Percentiles rank a stretch among this genome's conserved stretches.
These are phyloP conservation scores for Iberis pinnata DNA, from an alignment of 345 rosid species.

Conservation along the genomic window DNA sequence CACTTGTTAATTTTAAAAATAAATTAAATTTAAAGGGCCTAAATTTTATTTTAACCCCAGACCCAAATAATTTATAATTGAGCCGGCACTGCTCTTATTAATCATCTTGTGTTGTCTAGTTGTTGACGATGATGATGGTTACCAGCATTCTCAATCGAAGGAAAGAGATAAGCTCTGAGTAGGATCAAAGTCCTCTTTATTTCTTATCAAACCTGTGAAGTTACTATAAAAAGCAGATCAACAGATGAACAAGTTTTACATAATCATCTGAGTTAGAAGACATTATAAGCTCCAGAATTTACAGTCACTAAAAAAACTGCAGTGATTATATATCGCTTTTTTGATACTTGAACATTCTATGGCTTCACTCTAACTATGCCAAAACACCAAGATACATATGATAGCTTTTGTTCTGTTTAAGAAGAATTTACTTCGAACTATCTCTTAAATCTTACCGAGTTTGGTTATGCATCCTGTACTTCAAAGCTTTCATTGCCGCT, in stretches of 20 bases:
- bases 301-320: constrained; percentile 12
- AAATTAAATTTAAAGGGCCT: no score
- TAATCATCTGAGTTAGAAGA: constrained; percentile 5
- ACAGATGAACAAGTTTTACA: constrained; percentile 4
- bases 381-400: neutral
- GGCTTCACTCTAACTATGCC: constrained; percentile 5
- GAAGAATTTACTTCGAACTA: neutral
- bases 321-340: neutral
- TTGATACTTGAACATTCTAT: neutral
- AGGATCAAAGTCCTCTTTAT: no score
- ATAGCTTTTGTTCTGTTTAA: constrained; percentile 1
- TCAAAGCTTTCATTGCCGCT: constrained; percentile 56
- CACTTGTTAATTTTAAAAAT: no score
- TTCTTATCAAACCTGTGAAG: no score
- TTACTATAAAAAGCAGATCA: constrained; percentile 5
- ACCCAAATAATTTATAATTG: no score
- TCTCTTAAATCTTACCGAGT: constrained; percentile 32
- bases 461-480: constrained; percentile 29
- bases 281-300: constrained; percentile 15
- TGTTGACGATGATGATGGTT: no score
- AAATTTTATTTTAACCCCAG: no score
- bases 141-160: no score
- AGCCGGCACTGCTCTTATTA: no score
- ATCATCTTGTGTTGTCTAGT: no score
- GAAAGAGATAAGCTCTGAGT: no score